Percentiles rank a stretch among this genome's conserved stretches.
Evolutionary conservation across 805 yeast genomes (phyloP).

Genomic region (Sugiyamaella qingdaonensis): DNA sequence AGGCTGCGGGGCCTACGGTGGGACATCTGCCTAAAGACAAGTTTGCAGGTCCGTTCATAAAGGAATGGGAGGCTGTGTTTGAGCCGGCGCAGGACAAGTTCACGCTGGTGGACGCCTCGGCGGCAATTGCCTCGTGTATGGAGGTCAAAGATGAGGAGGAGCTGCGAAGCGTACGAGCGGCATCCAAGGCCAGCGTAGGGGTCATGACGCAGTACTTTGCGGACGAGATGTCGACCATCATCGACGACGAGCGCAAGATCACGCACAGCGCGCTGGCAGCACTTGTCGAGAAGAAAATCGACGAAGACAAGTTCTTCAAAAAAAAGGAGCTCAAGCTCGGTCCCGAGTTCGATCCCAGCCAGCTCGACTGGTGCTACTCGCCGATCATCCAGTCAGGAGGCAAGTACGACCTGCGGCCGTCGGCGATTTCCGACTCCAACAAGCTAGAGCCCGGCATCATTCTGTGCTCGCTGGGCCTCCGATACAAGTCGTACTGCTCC

Average conservation of each 20-base stretch:
- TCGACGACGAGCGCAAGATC: conserved; percentile 80
- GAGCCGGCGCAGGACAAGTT: conserved; percentile 30
- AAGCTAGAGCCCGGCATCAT: conserved; percentile 73
- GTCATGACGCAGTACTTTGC: conserved; percentile 73
- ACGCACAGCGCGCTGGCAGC: conserved; percentile 71
- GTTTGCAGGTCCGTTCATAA: conserved; percentile 77
- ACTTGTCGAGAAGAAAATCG: conserved; percentile 74
- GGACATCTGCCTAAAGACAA: conserved; percentile 75
- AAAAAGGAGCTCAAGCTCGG: conserved; percentile 53
- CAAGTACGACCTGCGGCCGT: conserved; percentile 74
- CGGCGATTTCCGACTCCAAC: conserved; percentile 69
- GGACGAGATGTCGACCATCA: conserved; percentile 79
- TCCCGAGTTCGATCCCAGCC: conserved; percentile 67
- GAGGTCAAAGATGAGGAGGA: conserved; percentile 81
- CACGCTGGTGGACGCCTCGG: conserved; percentile 48
- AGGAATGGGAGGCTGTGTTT: conserved; percentile 58
- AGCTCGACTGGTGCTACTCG: conserved; percentile 88
- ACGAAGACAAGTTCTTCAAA: conserved; percentile 65
- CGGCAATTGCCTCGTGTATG: conserved; percentile 52
- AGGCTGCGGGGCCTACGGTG: conserved; percentile 40
- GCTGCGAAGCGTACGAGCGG: conserved; percentile 56
- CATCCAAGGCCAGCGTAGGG: conserved; percentile 71
- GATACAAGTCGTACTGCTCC: conserved; percentile 86
- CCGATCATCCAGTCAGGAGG: conserved; percentile 91
- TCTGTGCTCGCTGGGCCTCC: conserved; percentile 74